Evolutionary conservation across 805 yeast genomes (phyloP).

Genomic region (Pichia thaimueangensis): DNA sequence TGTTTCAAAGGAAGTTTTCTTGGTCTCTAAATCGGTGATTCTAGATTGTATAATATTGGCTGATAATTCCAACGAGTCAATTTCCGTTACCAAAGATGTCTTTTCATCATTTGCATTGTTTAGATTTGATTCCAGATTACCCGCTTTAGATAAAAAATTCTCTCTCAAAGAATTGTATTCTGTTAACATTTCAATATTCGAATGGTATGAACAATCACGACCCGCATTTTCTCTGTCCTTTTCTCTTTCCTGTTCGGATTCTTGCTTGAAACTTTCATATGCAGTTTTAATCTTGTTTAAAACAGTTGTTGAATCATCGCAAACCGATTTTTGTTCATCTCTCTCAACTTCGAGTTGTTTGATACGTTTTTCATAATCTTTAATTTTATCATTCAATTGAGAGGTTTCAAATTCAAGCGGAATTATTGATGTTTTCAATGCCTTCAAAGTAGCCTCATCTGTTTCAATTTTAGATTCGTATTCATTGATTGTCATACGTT

Average conservation of each 20-base stretch:
- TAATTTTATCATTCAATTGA: slow-evolving; percentile 41
- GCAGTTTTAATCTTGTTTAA: slow-evolving; percentile 31
- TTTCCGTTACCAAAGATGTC: slow-evolving; percentile 23
- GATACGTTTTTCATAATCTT: slow-evolving; percentile 41
- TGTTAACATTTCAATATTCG: slow-evolving; percentile 45
- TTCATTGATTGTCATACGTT: slow-evolving; percentile 36
- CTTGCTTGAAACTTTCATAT: slow-evolving; percentile 16
- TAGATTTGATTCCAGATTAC: slow-evolving; percentile 50
- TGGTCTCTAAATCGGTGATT: slow-evolving; percentile 30
- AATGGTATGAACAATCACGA: slow-evolving; percentile 10
- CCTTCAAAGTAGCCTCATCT: slow-evolving; percentile 25
- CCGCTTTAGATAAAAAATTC: slow-evolving; percentile 46
- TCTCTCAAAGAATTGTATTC: slow-evolving; percentile 58
- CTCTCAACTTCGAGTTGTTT: slow-evolving; percentile 47
- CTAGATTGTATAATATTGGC: slow-evolving; percentile 31
- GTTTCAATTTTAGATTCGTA: slow-evolving; percentile 39
- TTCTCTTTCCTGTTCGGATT: slow-evolving; percentile 9
- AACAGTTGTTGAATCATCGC: slow-evolving; percentile 39
- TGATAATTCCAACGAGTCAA: slow-evolving; percentile 33
- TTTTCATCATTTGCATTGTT: slow-evolving; percentile 40
- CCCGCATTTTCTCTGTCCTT: not conserved
- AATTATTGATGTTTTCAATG: slow-evolving; percentile 34
- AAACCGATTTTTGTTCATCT: slow-evolving; percentile 41
- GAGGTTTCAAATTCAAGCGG: slow-evolving; percentile 57
- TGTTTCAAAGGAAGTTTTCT: slow-evolving; percentile 26